Evolutionary conservation across 1,284 basidiomycete genomes (phyloP), one percentile per base, ranked within the genome.

Genomic region (Paramarasmius palmivorus): DNA sequence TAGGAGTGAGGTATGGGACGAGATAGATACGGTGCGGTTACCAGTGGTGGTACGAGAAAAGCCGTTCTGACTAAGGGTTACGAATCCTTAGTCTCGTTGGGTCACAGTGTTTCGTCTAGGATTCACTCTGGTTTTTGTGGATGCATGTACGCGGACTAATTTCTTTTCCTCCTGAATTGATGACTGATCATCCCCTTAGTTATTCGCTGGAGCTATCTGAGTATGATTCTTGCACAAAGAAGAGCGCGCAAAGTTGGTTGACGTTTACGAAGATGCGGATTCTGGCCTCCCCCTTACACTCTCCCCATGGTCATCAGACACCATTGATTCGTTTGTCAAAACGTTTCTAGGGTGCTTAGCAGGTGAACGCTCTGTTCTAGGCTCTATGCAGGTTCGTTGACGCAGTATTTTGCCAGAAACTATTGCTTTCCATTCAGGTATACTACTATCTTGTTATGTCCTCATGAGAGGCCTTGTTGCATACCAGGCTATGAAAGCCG

Each of bases 181-280:
- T 20, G 3, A n/a, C 22, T 32, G 40, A 2, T 36, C 32, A 22
- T 25, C 35, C 19, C 17, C 6, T 4, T 59, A 91, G 88, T 90
- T 64, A 90, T 91, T 52, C 74, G 89, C 57, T 91, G 87, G 86
- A 83, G 83, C 39, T 80, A 88, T 60, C 70, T 90, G 2, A 76
- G 86, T 88, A 59, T 19, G 75, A 23, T 3, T 36, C 15, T 19
- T 60, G 39, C 47, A 55, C 56, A 47, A 39, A 12, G 3, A 42
- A 26, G 44, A 22, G 23, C 34, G 6, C 36, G 14, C 25, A 32
- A 5, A 7, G 15, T 5, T 23, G 36, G 19, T 20, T 53, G 17
- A 34, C n/a, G 49, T 23, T 35, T 44, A 51, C n/a, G n/a, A 10
- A 5, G 49, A n/a, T 29, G 12, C 50, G 79, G 78, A 77, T 59